Conservation (phyloP, 1,139 yeast species). For the Candida frijolesensis region DNA sequence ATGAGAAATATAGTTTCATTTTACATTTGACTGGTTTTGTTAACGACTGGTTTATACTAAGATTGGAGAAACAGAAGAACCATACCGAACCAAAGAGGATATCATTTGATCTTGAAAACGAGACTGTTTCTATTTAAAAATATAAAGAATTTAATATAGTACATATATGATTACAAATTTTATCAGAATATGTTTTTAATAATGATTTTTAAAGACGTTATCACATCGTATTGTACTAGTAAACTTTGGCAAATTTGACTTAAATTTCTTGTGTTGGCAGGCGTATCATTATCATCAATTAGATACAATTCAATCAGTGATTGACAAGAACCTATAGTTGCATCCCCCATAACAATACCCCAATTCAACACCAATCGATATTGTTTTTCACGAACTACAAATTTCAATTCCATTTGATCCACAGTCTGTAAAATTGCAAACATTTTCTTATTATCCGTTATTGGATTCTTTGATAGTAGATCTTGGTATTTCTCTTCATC, state of each 20-base stretch:
- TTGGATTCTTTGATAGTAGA: background rate
- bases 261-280: conserved; percentile 13
- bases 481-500: conserved; percentile 6
- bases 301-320: conserved; percentile 21
- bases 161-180: background rate
- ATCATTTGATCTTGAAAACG: conserved; percentile 32
- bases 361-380: conserved; percentile 25
- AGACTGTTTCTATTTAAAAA: conserved; percentile 18
- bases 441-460: conserved; percentile 20
- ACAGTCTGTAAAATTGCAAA: conserved; percentile 25
- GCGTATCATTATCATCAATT: conserved; percentile 11
- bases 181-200: conserved; percentile 24
- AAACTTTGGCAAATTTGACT: conserved; percentile 23
- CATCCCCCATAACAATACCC: conserved; percentile 29
- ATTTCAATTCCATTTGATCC: conserved; percentile 21
- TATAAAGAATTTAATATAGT: no score
- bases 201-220: conserved; percentile 26
- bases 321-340: conserved; percentile 30
- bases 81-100: conserved; percentile 10
- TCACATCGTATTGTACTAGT: conserved; percentile 28
- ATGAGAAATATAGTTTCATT: conserved; percentile 34
- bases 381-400: conserved; percentile 8
- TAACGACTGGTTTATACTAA: conserved; percentile 26
- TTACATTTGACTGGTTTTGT: conserved; percentile 30
- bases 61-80: conserved; percentile 10